Evolutionary conservation across 805 yeast genomes (phyloP), one percentile per base, ranked within the genome.

Genomic region (Blastobotrys attinorum): DNA sequence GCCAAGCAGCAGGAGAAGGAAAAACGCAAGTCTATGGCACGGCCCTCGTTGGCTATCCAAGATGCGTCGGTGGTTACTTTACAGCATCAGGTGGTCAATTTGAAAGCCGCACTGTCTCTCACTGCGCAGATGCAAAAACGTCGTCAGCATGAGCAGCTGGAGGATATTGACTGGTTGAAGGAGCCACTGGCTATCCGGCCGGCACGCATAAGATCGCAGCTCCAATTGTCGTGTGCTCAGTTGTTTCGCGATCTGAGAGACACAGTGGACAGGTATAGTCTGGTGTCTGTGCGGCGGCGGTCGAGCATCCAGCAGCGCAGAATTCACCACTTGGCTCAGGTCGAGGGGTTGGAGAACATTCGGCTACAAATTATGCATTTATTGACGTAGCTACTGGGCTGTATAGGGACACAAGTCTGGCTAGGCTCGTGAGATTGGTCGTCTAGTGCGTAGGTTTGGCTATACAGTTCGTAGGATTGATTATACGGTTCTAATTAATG

Each of bases 1-100:
- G 33, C 38, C 10, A 42, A 43, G 10, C 57, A 53, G 39, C 18
- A 25, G 25, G 25, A 13, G 25, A 27, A 13, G 29, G 16, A 8
- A 23, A 23, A 22, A 31, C 21, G 21, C 8, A 23, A 37, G 31
- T 16, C 27, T 8, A 21, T n/a, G 17, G 39, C n/a, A 23, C 15
- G 31, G 39, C 20, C 20, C 11, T 13, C 22, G 13, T 18, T 31
- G n/a, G 18, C 16, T 31, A 18, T 18, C 5, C 18, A 16, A 6
- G 37, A 34, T 17, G 37, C 37, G n/a, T 34, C 37, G 4, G 37
- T 34, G 22, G 20, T 34, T 22, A 16, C 37, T 5, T 20, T 34
- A 16, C 37, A 34, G 20, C 37, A 20, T 17, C 21, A 34, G 20
- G 21, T 34, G 8, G 13, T 17, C 11, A 20, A n/a, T n/a, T 16